Conservation (phyloP, 163 green algal genomes). For the Chlamydomonas reinhardtii region DNA sequence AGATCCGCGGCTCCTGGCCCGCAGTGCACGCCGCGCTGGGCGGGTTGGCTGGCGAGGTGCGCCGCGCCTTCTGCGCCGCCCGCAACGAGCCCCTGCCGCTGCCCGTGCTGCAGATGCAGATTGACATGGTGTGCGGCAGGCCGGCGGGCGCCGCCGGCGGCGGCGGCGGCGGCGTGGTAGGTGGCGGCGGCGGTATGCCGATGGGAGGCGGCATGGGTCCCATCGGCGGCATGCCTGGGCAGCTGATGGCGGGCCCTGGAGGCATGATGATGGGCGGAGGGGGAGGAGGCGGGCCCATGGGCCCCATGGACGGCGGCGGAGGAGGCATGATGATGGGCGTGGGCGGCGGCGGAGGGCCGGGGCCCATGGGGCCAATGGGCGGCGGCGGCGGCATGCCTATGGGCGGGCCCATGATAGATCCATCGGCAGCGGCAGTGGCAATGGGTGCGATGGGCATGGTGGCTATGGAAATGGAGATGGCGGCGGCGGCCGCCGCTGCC, state of each 20-base stretch:
- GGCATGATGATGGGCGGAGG: background rate
- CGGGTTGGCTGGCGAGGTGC: slow-evolving; percentile 20
- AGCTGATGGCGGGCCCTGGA: background rate
- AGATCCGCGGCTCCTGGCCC: slow-evolving; percentile 27
- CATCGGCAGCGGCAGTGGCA: too few species aligned
- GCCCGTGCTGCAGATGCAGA: background rate
- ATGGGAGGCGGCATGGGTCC: background rate
- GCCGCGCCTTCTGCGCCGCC: slow-evolving; percentile 4
- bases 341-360: too few species aligned
- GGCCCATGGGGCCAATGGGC: background rate
- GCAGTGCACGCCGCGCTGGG: slow-evolving; percentile 5
- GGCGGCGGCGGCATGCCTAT: background rate
- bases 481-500: background rate
- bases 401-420: too few species aligned
- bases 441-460: background rate
- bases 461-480: background rate
- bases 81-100: background rate
- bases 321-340: too few species aligned
- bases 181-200: background rate
- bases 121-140: too few species aligned
- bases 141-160: too few species aligned
- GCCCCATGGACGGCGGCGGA: background rate
- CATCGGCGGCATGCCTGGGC: background rate
- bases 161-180: too few species aligned
- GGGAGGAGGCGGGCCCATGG: background rate